Evolutionary conservation across 2,329 filamentous ascomycete genomes (phyloP).

Genomic region (Trichoderma atrobrunneum): DNA sequence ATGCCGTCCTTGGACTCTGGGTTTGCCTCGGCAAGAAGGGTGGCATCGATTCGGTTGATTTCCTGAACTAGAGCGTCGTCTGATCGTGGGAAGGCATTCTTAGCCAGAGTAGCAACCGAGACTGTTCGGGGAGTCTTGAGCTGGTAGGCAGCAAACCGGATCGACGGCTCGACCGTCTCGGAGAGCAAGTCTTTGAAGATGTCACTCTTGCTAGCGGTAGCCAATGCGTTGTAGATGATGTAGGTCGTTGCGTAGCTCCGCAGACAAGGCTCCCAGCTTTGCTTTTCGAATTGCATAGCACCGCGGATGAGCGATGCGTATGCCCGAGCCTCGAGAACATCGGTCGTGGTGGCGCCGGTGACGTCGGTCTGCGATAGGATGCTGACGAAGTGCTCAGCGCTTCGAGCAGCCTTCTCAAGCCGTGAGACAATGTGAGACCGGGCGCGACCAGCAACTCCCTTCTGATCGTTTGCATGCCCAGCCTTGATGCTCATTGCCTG

Average conservation of each 20-base stretch:
- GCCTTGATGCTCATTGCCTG: constrained; percentile 95
- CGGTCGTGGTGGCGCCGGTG: constrained; percentile 65
- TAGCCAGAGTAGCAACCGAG: constrained; percentile 74
- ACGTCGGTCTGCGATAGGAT: constrained; percentile 60
- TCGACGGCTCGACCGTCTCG: constrained; percentile 85
- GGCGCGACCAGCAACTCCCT: constrained; percentile 74
- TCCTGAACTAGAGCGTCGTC: constrained; percentile 60
- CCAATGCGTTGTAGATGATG: constrained; percentile 78
- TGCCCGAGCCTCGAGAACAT: constrained; percentile 80
- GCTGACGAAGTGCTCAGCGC: constrained; percentile 65
- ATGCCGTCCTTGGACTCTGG: constrained; percentile 49
- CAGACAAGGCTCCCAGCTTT: constrained; percentile 78
- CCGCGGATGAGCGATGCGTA: constrained; percentile 78
- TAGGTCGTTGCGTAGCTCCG: constrained; percentile 71
- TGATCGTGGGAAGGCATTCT: constrained; percentile 70
- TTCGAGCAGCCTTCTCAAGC: constrained; percentile 72
- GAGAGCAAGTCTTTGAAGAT: constrained; percentile 82
- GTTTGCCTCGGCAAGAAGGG: constrained; percentile 57
- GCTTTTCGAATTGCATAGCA: constrained; percentile 80
- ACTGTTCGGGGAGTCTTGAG: constrained; percentile 82
- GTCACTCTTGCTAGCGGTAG: constrained; percentile 60
- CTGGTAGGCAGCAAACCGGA: constrained; percentile 93
- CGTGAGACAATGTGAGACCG: constrained; percentile 87
- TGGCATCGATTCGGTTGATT: constrained; percentile 68
- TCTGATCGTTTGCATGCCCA: constrained; percentile 72